These are phyloP conservation scores for Cymbopogon flexuosus DNA, from an alignment of 202 grass and related monocot species.

Conservation along the genomic window DNA sequence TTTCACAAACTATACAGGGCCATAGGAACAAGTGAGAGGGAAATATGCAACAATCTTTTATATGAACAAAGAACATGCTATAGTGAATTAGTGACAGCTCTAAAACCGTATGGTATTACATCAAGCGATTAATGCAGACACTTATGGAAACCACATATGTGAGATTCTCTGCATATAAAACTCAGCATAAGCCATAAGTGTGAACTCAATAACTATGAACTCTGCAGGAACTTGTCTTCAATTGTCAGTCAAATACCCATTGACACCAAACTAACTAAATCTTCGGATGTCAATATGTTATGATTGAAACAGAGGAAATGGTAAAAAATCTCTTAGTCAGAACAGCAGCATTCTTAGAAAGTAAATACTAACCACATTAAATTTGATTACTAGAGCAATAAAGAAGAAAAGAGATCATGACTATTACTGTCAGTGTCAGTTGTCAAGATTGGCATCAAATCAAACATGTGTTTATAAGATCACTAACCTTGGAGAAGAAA, in stretches of 20 bases:
- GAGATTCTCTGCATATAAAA: neutral
- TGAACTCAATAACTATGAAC: neutral
- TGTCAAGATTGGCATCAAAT: neutral
- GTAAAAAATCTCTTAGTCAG: slow-evolving; percentile 8
- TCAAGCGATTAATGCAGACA: neutral
- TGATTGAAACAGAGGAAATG: neutral
- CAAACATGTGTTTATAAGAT: slow-evolving; percentile 13
- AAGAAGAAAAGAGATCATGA: neutral
- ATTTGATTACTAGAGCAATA: slow-evolving; percentile 7
- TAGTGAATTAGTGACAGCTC: neutral
- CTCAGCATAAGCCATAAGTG: neutral
- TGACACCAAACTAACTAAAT: neutral
- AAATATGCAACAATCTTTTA: neutral
- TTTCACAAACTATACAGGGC: neutral
- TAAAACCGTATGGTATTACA: neutral
- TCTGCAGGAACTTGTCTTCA: neutral
- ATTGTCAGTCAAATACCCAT: neutral
- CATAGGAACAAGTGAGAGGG: neutral
- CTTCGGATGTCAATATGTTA: neutral
- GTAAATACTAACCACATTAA: slow-evolving; percentile 8
- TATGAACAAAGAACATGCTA: neutral
- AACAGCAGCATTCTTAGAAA: slow-evolving; percentile 11
- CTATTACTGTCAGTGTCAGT: neutral
- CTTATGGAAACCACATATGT: neutral
- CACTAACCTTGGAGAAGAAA: slow-evolving; percentile 80